Conservation (phyloP, 2,329 filamentous ascomycete genomes). For the Lanzia echinophila region DNA sequence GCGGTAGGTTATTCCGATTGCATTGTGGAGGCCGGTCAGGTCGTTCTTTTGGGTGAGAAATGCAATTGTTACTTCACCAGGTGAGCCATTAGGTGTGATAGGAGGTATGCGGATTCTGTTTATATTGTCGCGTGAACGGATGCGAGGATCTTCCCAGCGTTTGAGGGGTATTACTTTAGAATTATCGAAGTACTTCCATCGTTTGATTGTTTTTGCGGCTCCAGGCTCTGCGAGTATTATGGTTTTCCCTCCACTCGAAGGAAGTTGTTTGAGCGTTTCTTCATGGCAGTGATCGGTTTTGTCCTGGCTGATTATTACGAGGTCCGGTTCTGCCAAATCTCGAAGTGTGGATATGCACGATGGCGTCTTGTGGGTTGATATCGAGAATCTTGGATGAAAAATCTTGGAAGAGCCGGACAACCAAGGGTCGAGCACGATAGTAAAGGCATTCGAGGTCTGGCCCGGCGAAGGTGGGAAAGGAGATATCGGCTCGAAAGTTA, state of each 20-base stretch:
- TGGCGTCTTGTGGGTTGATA: conserved; percentile 46
- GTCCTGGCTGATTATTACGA: conserved; percentile 53
- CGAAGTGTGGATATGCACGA: conserved; percentile 53
- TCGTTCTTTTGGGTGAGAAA: conserved; percentile 57
- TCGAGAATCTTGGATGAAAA: conserved; percentile 54
- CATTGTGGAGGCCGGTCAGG: conserved; percentile 54
- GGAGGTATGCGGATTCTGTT: conserved; percentile 47
- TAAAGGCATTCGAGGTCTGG: conserved; percentile 46
- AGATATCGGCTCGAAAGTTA: conserved; percentile 45
- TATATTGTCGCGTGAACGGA: conserved; percentile 22
- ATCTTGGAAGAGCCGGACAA: conserved; percentile 54
- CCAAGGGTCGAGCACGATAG: conserved; percentile 68
- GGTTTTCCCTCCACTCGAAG: conserved; percentile 44
- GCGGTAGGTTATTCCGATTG: conserved; percentile 66
- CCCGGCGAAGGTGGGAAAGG: conserved; percentile 31
- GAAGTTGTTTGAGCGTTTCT: conserved; percentile 59
- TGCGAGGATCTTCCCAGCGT: conserved; percentile 39
- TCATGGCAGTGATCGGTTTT: conserved; percentile 67
- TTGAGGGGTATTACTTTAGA: conserved; percentile 40
- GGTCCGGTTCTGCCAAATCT: conserved; percentile 43
- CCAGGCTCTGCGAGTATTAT: conserved; percentile 60
- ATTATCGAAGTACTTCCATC: conserved; percentile 62
- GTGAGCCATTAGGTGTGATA: conserved; percentile 42
- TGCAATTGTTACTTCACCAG: conserved; percentile 65
- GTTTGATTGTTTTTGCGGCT: conserved; percentile 57